Percentiles rank a stretch among this genome's conserved stretches.
Conservation (phyloP, 108 stramenopile genomes). For the Nannochloropsis oceanica region DNA sequence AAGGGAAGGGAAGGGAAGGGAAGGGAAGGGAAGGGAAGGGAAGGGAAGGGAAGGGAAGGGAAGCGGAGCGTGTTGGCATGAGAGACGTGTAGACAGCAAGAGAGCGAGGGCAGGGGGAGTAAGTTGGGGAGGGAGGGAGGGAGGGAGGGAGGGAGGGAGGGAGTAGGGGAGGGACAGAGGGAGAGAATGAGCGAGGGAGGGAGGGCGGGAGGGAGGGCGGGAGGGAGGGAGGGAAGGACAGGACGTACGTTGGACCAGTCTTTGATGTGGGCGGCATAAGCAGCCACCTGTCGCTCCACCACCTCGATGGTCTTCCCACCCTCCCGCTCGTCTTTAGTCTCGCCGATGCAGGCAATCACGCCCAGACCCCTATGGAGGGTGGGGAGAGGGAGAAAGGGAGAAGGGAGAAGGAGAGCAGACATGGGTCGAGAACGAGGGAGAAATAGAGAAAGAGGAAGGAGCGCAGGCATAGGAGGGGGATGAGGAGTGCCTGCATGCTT, state of each 20-base stretch:
- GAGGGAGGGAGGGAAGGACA: neutral
- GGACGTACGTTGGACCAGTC: slow-evolving; percentile 11
- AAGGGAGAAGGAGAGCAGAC: neutral
- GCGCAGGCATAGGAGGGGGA: neutral
- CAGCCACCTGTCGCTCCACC: slow-evolving; percentile 86
- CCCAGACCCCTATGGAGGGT: slow-evolving; percentile 40
- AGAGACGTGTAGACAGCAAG: no score
- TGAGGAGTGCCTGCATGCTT: no score
- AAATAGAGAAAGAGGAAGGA: neutral
- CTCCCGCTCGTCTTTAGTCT: slow-evolving; percentile 84
- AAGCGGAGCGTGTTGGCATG: no score
- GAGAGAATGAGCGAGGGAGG: neutral
- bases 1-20: neutral
- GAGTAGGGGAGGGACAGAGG: neutral
- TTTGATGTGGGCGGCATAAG: slow-evolving; percentile 69
- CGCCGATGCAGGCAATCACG: slow-evolving; percentile 96
- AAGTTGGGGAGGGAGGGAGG: slow-evolving; percentile 6
- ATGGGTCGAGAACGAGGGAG: no score
- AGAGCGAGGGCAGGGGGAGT: no score
- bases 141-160: neutral
- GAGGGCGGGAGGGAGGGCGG: neutral
- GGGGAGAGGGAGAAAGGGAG: neutral
- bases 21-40: neutral
- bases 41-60: no score
- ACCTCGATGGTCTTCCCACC: slow-evolving; percentile 91